Evolutionary conservation across 768 basidiomycete genomes (phyloP), one percentile per base, ranked within the genome.

Genomic region (Aureoboletus auriporus): DNA sequence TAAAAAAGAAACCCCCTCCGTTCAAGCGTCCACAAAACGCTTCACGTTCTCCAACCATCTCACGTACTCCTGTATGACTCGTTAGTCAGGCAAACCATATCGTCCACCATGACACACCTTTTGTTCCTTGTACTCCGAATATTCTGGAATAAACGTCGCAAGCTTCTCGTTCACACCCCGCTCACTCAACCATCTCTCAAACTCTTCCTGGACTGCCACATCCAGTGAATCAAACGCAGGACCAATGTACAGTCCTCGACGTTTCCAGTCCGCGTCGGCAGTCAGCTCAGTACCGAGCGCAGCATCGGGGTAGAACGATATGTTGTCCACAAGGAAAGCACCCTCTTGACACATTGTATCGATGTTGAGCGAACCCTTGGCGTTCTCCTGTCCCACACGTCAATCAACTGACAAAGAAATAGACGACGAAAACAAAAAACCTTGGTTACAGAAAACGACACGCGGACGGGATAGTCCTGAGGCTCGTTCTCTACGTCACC

Each of bases 191-290:
- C 77, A 98, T 63, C 79, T 78, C 62, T 95, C 91, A 64, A 98
- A 93, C 66, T 91, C 88, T 56, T 93, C 86, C 69, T 98, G 95
- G 14, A 99, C 82, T 2, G 69, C 64, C 37, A 84, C 76, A 62
- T 98, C 95, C 38, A 98, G 83, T 41, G 91, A 88, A 50, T 93
- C 90, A 60, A 96, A 98, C 74, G 87, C 83, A 44, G 94, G 95
- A 1, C 95, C 95, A 63, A 95, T 83, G 75, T 96, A 98, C 55
- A 89, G 71, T 2, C 89, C 92, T 16, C 93, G 80, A 40, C 94
- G 82, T 65, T 86, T 88, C 92, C 90, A 97, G 71, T 97, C 93
- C 8, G 89, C 86, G 54, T 98, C 93, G 7, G 89, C 84, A 11
- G 83, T 89, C 57, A 89, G 68, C 7, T 86, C 87, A 12, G 80